Conservation (phyloP, 768 basidiomycete species). For the Multifurca ochricompacta region DNA sequence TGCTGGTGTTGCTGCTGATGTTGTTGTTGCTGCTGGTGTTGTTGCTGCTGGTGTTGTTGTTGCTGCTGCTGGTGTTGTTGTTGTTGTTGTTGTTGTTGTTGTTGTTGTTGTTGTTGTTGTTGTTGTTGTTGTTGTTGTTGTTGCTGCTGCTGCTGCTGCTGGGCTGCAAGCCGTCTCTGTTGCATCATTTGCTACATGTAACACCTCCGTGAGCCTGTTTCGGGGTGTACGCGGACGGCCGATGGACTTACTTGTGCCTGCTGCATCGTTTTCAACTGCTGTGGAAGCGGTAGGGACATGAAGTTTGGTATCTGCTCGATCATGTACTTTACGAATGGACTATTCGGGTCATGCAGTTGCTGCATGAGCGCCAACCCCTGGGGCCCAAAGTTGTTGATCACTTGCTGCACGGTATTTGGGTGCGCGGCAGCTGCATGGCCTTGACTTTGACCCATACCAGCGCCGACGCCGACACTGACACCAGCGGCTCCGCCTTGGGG, state of each 20-base stretch:
- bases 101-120: conserved; percentile 16
- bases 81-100: conserved; percentile 6
- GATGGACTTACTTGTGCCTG: conserved; percentile 16
- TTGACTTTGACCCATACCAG: conserved; percentile 1
- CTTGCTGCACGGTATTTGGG: conserved; percentile 4
- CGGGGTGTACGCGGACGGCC: too few species aligned
- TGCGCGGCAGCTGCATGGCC: conserved; percentile 1
- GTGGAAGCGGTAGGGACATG: conserved; percentile 13
- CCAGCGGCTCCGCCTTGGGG: conserved; percentile 6
- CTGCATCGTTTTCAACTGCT: conserved; percentile 17
- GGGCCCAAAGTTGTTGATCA: conserved; percentile 4
- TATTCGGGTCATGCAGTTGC: conserved; percentile 21
- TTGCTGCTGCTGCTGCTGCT: conserved; percentile 1
- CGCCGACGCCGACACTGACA: neutral
- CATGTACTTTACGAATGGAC: conserved; percentile 19
- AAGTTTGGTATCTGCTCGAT: conserved; percentile 17
- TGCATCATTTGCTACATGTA: conserved; percentile 6
- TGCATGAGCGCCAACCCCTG: conserved; percentile 15
- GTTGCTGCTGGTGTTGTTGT: conserved; percentile 24
- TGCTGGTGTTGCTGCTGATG: conserved; percentile 30
- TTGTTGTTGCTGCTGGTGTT: conserved; percentile 31
- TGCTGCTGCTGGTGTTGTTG: neutral
- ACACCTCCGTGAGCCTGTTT: neutral
- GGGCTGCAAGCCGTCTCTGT: conserved; percentile 6
- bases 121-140: conserved; percentile 12